phyloP scores from a whole-genome alignment of 2,329 filamentous ascomycete genomes.

The Hypoxylon sp. region DNA sequence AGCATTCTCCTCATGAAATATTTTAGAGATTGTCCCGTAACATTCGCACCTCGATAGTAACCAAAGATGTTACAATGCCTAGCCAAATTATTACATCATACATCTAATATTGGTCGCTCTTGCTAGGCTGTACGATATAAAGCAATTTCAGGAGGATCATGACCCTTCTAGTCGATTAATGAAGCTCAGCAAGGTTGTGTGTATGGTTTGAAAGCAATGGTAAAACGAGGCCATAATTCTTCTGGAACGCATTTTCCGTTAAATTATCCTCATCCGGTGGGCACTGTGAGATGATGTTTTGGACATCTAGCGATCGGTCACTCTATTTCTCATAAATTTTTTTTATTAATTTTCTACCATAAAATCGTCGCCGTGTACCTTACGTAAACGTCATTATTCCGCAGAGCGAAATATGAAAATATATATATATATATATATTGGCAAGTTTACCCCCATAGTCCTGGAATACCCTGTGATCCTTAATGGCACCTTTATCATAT shows the following conservation, averaged over 20 bases:
- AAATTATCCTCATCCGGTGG: constrained; percentile 9
- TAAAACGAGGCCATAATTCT: constrained; percentile 26
- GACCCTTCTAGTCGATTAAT: constrained; percentile 17
- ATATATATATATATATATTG: too few species aligned
- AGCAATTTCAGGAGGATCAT: constrained; percentile 13
- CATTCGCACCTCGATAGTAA: too few species aligned
- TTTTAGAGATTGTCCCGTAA: too few species aligned
- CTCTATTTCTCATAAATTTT: neutral
- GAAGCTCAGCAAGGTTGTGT: constrained; percentile 18
- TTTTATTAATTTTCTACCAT: neutral
- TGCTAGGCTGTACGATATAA: neutral
- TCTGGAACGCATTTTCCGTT: constrained; percentile 21
- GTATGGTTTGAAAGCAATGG: constrained; percentile 11
- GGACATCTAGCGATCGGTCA: constrained; percentile 31
- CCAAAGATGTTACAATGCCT: neutral
- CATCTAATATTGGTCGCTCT: neutral
- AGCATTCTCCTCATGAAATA: too few species aligned
- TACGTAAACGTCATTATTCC: neutral
- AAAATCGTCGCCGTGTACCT: neutral
- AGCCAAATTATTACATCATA: constrained; percentile 1
- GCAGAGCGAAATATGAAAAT: neutral
- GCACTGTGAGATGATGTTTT: constrained; percentile 29
- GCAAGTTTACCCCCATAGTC: neutral
- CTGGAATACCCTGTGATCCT: neutral
- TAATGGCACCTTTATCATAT: neutral